These are phyloP conservation scores for Eimeria mitis DNA, from an alignment of 169 alveolate species.

Conservation along the genomic window DNA sequence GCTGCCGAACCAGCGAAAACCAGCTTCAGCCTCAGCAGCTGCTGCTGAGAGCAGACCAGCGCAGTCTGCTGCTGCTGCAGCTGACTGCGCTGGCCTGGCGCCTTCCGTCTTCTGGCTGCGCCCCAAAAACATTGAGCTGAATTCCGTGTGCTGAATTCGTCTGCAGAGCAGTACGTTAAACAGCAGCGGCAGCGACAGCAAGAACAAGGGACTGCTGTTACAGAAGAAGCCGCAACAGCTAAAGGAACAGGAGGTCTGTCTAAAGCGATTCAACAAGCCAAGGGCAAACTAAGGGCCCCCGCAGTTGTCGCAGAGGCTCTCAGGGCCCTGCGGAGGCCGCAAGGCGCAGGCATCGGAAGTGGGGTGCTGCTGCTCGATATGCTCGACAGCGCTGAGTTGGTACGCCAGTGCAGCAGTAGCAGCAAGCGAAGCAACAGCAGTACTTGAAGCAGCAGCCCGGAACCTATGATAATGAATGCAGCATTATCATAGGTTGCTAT, in stretches of 20 bases:
- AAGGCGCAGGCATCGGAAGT: neutral
- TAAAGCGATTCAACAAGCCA: conserved; percentile 44
- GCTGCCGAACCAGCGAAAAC: neutral
- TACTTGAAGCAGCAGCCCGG: neutral
- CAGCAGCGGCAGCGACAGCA: conserved; percentile 43
- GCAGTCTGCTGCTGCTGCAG: neutral
- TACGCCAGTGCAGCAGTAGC: conserved; percentile 23
- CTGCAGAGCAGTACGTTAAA: conserved; percentile 49
- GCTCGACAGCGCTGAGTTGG: conserved; percentile 53
- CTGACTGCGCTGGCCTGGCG: neutral
- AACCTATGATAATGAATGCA: neutral
- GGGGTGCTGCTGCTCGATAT: conserved; percentile 58
- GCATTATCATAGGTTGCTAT: neutral
- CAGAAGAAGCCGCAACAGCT: neutral
- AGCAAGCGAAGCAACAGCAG: conserved; percentile 12
- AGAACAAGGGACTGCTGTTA: neutral
- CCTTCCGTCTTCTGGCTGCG: neutral
- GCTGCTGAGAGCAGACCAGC: no score
- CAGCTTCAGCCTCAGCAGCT: neutral
- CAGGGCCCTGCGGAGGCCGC: conserved; percentile 50
- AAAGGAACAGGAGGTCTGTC: neutral
- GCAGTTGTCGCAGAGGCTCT: conserved; percentile 55
- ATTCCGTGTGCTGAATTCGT: neutral
- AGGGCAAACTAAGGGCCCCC: conserved; percentile 53
- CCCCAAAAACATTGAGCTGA: neutral